Base-by-base conservation (phyloP, 23 red algal species). In the Gracilaria gracilis region DNA sequence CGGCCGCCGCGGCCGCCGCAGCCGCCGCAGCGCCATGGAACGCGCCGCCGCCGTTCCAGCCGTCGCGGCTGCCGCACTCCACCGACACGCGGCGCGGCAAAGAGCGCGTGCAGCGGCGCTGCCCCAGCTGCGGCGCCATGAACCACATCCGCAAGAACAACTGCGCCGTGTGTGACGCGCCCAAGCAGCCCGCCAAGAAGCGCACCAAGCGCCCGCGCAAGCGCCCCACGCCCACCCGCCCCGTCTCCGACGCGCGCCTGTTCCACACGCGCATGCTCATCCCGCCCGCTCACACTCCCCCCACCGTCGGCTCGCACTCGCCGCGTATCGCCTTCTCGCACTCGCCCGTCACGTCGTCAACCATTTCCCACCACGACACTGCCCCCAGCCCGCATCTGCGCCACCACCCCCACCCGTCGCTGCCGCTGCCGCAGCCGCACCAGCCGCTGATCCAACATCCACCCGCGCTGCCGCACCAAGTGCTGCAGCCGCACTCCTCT, bases 311-410 rank as follows among this genome's bases (percentile, higher is more conserved):
- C 23, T 75, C 69, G 23, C 69, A 75, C 35, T 44, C 69, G 35
- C 35, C 69, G 37, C 69, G 39, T 4, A 75, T 65, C 61, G 61
- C 69, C 37, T 75, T 46, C 36, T 75, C 69, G 2, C 69, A 40
- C 12, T 75, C 69, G 69, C 39, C 29, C 19, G 69, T 31, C 35
- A 75, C 69, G 15, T 21, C 69, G 4, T 47, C 69, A 35, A 23
- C 69, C 34, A 75, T 75, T 36, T 37, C 39, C 69, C 69, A 47
- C 35, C 69, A 75, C 69, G 20, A 65, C 42, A 46, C 42, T 75
- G 3, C 69, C 9, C 3, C 19, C 42, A 19, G 17, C 37, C 69
- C 14, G 36, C 37, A 47, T n/a, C 19, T 75, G 35, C 69, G n/a
- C 3, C 69, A 75, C 35, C 35, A 75, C 17, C 9, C 69, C 29